A percentile compares a stretch with the other conserved stretches of the same genome.
These are phyloP conservation scores for Pyrrhoderma noxium DNA, from an alignment of 1,284 basidiomycete genomes.

Conservation along the genomic window DNA sequence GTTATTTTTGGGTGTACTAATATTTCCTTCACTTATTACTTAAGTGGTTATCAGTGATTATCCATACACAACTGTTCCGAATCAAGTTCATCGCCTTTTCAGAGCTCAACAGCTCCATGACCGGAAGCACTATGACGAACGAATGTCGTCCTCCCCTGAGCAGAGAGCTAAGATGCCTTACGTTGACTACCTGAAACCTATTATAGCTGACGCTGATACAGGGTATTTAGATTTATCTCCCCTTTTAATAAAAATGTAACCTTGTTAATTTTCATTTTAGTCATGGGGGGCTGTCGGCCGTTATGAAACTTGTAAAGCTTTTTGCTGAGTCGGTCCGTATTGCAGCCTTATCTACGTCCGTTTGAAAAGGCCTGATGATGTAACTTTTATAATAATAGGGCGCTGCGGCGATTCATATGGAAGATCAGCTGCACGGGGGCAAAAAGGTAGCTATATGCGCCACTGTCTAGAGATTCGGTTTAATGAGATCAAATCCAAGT, in stretches of 20 bases:
- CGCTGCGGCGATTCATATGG: slow-evolving; percentile 82
- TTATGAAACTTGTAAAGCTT: slow-evolving; percentile 93
- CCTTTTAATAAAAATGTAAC: slow-evolving; percentile 6
- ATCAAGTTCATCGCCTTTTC: slow-evolving; percentile 83
- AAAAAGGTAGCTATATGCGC: slow-evolving; percentile 52
- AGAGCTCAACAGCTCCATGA: slow-evolving; percentile 83
- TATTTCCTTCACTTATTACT: slow-evolving; percentile 7
- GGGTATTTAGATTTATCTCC: slow-evolving; percentile 47
- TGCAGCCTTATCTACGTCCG: not conserved
- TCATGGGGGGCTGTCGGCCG: slow-evolving; percentile 87
- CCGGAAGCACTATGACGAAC: slow-evolving; percentile 81
- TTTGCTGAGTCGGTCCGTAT: slow-evolving; percentile 77
- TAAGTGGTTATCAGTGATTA: slow-evolving; percentile 55
- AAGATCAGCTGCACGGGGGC: slow-evolving; percentile 89
- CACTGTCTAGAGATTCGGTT: not conserved
- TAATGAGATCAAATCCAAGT: slow-evolving; percentile 35
- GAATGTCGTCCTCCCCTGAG: slow-evolving; percentile 58
- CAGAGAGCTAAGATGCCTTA: slow-evolving; percentile 63
- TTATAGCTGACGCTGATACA: slow-evolving; percentile 92
- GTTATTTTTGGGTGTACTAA: slow-evolving; percentile 23
- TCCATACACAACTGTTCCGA: slow-evolving; percentile 91
- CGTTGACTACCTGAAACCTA: slow-evolving; percentile 87
- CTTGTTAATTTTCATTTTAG: slow-evolving; percentile 32
- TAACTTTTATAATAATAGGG: slow-evolving; percentile 44
- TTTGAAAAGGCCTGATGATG: not conserved